Base-by-base conservation (phyloP, 1,284 basidiomycete species). In the Cutaneotrichosporon spelunceum region DNA sequence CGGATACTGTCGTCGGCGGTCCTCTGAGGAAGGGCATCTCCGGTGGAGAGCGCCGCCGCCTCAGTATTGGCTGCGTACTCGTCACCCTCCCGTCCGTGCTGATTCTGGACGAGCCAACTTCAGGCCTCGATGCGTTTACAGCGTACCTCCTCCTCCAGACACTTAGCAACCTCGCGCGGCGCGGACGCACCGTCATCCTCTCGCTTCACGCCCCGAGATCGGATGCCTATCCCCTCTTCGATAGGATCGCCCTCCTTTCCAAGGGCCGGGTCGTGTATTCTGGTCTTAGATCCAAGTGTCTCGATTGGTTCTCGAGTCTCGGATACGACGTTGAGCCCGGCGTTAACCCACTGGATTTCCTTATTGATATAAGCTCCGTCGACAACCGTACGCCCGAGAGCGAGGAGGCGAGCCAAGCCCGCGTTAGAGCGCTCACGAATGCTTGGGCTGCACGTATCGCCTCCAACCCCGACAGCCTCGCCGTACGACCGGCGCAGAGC, bases 51-150 rank as follows among this genome's bases (percentile, higher is more conserved):
- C 89, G 88, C 81, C 83, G 79, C 47, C 82, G 91, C 47, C 86
- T 94, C 19, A 88, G 86, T 57, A 93, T 94, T 62, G 91, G 91
- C 9, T 82, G 91, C 59, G 88, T 91, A 70, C 81, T 93, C 26
- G 87, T 93, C 56, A 87, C 88, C 0, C 81, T 85, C 34, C 91
- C 91, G 0, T 89, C 91, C 70, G 83, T 93, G 8, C 77, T 93
- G 49, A 85, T 93, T 27, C 81, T 93, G 26, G 91, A 94, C 74
- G 74, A 76, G 67, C 75, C 74, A 1, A 78, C 76, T 1, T 73
- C 73, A 13, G 75, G 77, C 39, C 70, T 78, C 36, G 83, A 85
- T 64, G 79, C 82, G 0, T 83, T 81, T 60, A 83, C 82, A 1
- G 81, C 83, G 0, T 83, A 80, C 64, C 72, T 82, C 26, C 75